Conservation (phyloP, 331 rosid species). For the Cydonia oblonga region DNA sequence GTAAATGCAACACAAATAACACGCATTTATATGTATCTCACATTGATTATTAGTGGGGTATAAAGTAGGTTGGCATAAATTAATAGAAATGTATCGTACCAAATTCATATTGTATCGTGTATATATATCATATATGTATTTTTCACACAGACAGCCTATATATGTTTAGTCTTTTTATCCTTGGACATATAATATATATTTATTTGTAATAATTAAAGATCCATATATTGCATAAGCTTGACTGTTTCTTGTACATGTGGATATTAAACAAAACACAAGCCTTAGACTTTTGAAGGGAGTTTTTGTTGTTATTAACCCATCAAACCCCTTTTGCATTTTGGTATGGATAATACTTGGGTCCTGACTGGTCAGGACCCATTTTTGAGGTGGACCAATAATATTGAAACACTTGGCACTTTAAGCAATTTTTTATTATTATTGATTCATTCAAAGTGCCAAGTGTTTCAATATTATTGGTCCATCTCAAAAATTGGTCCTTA, state of each 20-base stretch:
- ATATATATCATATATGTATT: too few relatives aligned
- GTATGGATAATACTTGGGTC: too few relatives aligned
- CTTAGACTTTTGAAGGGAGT: background rate
- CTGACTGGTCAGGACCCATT: too few relatives aligned
- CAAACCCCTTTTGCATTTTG: background rate
- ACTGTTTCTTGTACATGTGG: background rate
- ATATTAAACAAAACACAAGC: slow-evolving; percentile 1
- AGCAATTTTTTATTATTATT: too few relatives aligned
- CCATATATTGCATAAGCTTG: too few relatives aligned
- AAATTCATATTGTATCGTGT: too few relatives aligned
- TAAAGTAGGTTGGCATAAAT: background rate
- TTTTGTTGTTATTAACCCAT: slow-evolving; percentile 21
- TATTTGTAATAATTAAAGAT: too few relatives aligned
- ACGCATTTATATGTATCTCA: background rate
- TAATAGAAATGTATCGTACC: background rate
- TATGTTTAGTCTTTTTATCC: background rate
- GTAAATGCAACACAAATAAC: background rate
- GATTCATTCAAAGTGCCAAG: too few relatives aligned
- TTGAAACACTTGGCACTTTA: too few relatives aligned
- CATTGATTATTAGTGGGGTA: background rate
- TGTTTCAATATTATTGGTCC: too few relatives aligned
- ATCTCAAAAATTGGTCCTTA: too few relatives aligned
- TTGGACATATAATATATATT: background rate
- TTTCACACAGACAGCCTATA: background rate
- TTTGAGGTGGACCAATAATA: too few relatives aligned